A percentile compares a stretch with the other conserved stretches of the same genome.
Evolutionary conservation across 2,329 filamentous ascomycete species (phyloP).

Genomic region (Penicillium rolfsii): DNA sequence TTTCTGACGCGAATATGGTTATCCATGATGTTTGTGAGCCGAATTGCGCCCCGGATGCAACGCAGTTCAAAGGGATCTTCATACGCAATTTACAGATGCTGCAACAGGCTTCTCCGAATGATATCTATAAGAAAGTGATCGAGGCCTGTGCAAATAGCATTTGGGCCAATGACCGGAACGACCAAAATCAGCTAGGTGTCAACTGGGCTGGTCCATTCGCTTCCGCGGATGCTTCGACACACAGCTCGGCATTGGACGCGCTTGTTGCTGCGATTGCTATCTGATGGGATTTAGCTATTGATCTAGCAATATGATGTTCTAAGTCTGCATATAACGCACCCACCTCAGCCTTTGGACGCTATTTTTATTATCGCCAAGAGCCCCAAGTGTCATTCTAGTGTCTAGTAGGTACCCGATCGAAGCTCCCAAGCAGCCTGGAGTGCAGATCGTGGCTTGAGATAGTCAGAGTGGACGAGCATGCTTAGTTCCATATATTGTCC

Average conservation of each 20-base stretch:
- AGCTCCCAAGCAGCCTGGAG: constrained; percentile 15
- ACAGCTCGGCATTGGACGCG: constrained; percentile 68
- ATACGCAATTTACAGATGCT: constrained; percentile 66
- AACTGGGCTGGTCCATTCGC: constrained; percentile 67
- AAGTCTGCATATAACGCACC: neutral
- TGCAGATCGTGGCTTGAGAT: constrained; percentile 10
- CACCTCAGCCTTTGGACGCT: neutral
- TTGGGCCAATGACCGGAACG: constrained; percentile 62
- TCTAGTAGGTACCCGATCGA: constrained; percentile 17
- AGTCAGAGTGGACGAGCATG: constrained; percentile 14
- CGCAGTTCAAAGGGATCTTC: constrained; percentile 75
- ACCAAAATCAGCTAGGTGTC: constrained; percentile 59
- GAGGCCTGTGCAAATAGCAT: constrained; percentile 66
- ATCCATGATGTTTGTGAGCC: constrained; percentile 61
- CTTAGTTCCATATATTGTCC: constrained; percentile 12
- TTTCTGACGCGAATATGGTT: constrained; percentile 53
- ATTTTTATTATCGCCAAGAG: neutral
- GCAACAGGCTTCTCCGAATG: constrained; percentile 55
- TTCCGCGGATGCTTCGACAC: constrained; percentile 60
- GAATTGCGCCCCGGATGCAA: constrained; percentile 54
- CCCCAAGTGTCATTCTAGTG: neutral
- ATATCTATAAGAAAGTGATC: constrained; percentile 59
- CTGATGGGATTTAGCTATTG: neutral
- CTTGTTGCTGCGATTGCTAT: constrained; percentile 61
- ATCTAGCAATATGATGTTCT: neutral